phyloP scores from a whole-genome alignment of 2,329 filamentous ascomycete genomes.

The Pseudopyricularia javanii region DNA sequence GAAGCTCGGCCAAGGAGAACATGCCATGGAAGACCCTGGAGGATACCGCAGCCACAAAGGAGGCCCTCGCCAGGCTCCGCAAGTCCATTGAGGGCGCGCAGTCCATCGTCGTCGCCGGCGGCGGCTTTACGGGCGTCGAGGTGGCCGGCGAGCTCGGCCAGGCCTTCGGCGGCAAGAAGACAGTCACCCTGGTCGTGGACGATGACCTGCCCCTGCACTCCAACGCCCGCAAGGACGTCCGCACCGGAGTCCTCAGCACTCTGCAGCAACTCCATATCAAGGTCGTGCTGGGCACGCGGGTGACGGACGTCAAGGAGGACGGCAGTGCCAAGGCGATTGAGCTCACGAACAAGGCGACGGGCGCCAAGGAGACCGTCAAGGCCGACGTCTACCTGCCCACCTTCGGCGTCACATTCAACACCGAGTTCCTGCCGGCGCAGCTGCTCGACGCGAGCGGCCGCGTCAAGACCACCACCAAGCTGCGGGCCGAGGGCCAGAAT shows the following conservation, averaged over 20 bases:
- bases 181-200: constrained; percentile 29
- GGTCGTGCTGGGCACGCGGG: constrained; percentile 24
- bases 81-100: constrained; percentile 26
- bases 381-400: constrained; percentile 30
- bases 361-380: constrained; percentile 2
- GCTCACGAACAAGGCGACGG: constrained; percentile 2
- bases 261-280: constrained; percentile 27
- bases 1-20: constrained; percentile 25
- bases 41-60: constrained; percentile 27
- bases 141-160: constrained; percentile 37
- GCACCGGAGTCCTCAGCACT: constrained; percentile 18
- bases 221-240: constrained; percentile 20
- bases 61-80: constrained; percentile 22
- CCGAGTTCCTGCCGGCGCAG: constrained; percentile 11
- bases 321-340: constrained; percentile 1
- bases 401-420: constrained; percentile 31
- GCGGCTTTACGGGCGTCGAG: constrained; percentile 37
- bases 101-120: constrained; percentile 38
- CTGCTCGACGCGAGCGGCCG: constrained; percentile 13
- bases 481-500: constrained; percentile 14
- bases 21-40: constrained; percentile 36
- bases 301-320: constrained; percentile 11
- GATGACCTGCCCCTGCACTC: constrained; percentile 24
- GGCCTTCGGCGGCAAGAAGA: constrained; percentile 31
- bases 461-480: constrained; percentile 11